Base-by-base conservation (phyloP, 2,329 filamentous ascomycete species). In the Chaetomiaceae sp. region DNA sequence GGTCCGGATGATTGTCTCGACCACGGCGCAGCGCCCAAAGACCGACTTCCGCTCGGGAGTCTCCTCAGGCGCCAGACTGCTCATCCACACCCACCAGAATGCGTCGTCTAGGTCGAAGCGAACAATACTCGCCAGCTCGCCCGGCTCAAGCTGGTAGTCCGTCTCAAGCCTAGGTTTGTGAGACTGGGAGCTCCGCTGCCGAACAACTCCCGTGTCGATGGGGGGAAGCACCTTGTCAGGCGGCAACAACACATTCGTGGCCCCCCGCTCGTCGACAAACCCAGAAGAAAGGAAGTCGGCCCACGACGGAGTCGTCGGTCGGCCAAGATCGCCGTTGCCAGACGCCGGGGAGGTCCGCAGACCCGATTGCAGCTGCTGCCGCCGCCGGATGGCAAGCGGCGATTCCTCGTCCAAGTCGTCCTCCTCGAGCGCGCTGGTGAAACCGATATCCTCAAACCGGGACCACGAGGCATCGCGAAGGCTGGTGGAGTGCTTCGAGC, bases 1-100 rank as follows among this genome's bases (percentile, higher is more conserved):
- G 50, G 84, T 82, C 38, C 79, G 77, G 56, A 97, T 94, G 14
- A 82, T 77, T 0, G 94, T 97, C 69, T 99, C 94, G 42, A 97
- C 81, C 36, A 99, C 79, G 19, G 94, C 90, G 65, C 94, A 99
- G 59, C 94, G 82, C 34, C 94, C 94, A 68, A 99, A 99, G 0
- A 91, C 90, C 6, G 91, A 87, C 68, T 99, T 99, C 56, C 94
- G 84, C 43, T 86, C 80, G 0, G 84, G 72, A 0, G 91, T 88
- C 72, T 99, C 94, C 65, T 99, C 94, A 0, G 85, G 88, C 1
- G 92, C 91, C 64, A 99, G 75, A 76, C 92, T 97, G 63, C 84
- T 95, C 79, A 99, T 97, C 94, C 94, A 99, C 4, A 97, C 94
- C 92, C 94, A 97, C 94, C 94, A 99, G 70, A 99, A 99, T 1